Evolutionary conservation across 73 alveolate genomes (phyloP).

Genomic region (Tetrahymena elliotti): DNA sequence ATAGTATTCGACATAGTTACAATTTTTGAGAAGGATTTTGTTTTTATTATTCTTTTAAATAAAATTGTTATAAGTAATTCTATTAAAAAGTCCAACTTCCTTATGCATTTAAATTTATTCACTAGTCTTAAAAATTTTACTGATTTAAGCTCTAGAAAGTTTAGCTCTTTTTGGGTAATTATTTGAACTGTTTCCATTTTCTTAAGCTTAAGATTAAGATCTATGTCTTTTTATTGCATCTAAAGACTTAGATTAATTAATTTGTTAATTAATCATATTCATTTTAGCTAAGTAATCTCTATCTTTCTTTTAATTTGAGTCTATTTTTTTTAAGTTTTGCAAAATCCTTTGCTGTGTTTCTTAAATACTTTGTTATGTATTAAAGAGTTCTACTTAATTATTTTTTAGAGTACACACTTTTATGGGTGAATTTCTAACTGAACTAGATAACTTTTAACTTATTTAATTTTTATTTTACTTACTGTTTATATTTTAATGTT

Average conservation of each 20-base stretch:
- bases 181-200: not conserved
- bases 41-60: not conserved
- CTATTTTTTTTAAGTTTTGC: not conserved
- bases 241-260: not conserved
- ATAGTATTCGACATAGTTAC: not conserved
- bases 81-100: not conserved
- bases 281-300: not conserved
- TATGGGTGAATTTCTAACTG: not conserved
- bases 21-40: not conserved
- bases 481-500: not conserved
- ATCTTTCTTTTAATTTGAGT: not conserved
- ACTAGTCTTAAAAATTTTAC: not conserved
- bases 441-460: not conserved
- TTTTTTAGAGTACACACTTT: not conserved
- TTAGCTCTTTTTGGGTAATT: not conserved
- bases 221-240: not conserved
- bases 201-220: not conserved
- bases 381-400: not conserved
- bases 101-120: not conserved
- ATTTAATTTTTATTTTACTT: not conserved
- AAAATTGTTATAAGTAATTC: not conserved
- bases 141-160: not conserved
- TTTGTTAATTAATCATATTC: not conserved
- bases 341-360: not conserved
- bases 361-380: not conserved